Percentiles rank a stretch among this genome's conserved stretches.
phyloP scores from a whole-genome alignment of 768 basidiomycete genomes.

The Collybia sordida region DNA sequence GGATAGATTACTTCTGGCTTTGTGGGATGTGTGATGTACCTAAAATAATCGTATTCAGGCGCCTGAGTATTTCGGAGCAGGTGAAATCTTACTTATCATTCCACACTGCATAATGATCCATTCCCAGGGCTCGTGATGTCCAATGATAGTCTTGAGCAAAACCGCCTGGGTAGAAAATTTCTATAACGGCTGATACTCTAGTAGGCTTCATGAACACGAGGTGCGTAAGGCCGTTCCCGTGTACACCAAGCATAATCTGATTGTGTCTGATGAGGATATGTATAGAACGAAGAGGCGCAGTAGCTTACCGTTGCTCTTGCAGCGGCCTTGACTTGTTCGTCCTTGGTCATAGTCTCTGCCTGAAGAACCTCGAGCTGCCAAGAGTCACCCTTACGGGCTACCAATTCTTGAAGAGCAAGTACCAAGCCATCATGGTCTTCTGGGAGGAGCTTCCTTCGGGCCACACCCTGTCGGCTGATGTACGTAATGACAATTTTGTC shows the following conservation, averaged over 20 bases:
- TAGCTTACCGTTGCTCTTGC: slow-evolving; percentile 68
- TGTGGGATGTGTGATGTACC: slow-evolving; percentile 37
- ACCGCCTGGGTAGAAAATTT: slow-evolving; percentile 79
- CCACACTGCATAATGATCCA: slow-evolving; percentile 78
- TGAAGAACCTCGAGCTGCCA: slow-evolving; percentile 66
- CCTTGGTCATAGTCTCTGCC: slow-evolving; percentile 68
- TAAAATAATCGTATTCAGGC: slow-evolving; percentile 5
- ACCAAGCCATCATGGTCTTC: slow-evolving; percentile 60
- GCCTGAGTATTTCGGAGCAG: background rate
- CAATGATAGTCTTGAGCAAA: slow-evolving; percentile 89
- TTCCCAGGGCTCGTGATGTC: slow-evolving; percentile 71
- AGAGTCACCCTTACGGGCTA: slow-evolving; percentile 29
- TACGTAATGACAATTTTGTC: slow-evolving; percentile 68
- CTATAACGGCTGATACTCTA: slow-evolving; percentile 76
- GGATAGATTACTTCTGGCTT: slow-evolving; percentile 65
- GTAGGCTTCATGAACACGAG: slow-evolving; percentile 83
- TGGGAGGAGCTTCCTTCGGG: slow-evolving; percentile 49
- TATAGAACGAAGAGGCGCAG: background rate
- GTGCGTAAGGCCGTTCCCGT: slow-evolving; percentile 83
- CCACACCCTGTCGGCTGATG: slow-evolving; percentile 62
- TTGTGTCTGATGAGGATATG: background rate
- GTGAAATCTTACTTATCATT: slow-evolving; percentile 59
- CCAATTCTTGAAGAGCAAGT: slow-evolving; percentile 48
- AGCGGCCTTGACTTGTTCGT: slow-evolving; percentile 68
- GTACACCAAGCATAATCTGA: slow-evolving; percentile 70